phyloP scores from a whole-genome alignment of 495 filamentous ascomycete genomes.

The Tuber melanosporum region DNA sequence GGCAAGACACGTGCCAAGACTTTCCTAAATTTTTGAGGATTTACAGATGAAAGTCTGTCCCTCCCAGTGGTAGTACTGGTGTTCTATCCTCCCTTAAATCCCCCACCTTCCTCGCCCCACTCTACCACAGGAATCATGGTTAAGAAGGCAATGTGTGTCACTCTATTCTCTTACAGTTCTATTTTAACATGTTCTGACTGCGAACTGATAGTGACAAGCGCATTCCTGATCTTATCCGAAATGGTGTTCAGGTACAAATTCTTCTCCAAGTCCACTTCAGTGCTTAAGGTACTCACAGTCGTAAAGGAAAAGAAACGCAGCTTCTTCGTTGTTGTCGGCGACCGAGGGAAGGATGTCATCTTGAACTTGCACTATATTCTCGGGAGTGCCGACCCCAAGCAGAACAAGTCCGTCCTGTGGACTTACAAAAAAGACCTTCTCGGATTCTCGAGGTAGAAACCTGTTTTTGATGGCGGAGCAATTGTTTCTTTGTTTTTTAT shows the following conservation, averaged over 20 bases:
- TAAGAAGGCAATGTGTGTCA: conserved; percentile 54
- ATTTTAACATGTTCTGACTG: conserved; percentile 1
- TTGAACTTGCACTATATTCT: conserved; percentile 92
- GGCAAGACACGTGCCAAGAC: not conserved
- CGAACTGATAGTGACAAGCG: conserved; percentile 65
- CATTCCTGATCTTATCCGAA: conserved; percentile 91
- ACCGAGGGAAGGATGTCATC: conserved; percentile 94
- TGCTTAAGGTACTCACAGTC: not conserved
- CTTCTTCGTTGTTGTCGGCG: conserved; percentile 95
- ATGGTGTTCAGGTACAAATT: conserved; percentile 63
- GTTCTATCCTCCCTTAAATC: not conserved
- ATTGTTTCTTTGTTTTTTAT: not conserved
- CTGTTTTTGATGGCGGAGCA: not conserved
- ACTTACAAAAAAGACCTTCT: conserved; percentile 98
- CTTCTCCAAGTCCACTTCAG: not conserved
- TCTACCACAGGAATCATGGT: conserved; percentile 43
- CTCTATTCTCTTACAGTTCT: conserved; percentile 21
- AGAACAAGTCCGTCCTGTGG: conserved; percentile 97
- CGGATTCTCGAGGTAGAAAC: conserved; percentile 64
- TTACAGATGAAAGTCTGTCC: not conserved
- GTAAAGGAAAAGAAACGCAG: conserved; percentile 81
- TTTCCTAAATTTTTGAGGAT: not conserved
- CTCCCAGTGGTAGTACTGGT: not conserved
- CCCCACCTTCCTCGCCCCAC: not conserved
- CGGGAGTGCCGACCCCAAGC: conserved; percentile 78